phyloP scores from a whole-genome alignment of 1,284 basidiomycete genomes.

The Pterula multifida region DNA sequence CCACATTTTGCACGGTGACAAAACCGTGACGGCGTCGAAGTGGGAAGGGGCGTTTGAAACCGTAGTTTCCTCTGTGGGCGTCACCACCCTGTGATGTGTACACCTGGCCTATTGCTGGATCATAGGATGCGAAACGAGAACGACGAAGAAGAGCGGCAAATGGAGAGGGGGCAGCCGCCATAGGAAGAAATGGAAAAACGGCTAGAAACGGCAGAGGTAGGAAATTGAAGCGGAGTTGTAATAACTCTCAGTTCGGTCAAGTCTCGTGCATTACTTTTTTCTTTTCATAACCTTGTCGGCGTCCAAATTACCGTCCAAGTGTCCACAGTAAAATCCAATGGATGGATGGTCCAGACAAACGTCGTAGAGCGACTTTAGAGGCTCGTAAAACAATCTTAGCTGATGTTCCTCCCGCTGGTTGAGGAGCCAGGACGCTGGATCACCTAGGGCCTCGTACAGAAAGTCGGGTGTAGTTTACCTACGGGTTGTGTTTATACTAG shows the following conservation, averaged over 20 bases:
- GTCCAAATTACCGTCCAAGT: slow-evolving; percentile 1
- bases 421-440: background rate
- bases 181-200: background rate
- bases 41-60: slow-evolving; percentile 64
- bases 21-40: slow-evolving; percentile 48
- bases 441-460: slow-evolving; percentile 1
- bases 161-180: slow-evolving; percentile 29
- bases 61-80: slow-evolving; percentile 65
- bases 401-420: slow-evolving; percentile 1
- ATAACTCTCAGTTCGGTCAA: background rate
- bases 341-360: slow-evolving; percentile 50
- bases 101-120: slow-evolving; percentile 60
- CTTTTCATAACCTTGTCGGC: background rate
- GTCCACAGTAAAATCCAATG: slow-evolving; percentile 13
- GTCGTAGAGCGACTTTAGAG: slow-evolving; percentile 31
- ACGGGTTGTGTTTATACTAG: background rate
- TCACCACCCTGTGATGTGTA: slow-evolving; percentile 58
- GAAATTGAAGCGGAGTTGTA: background rate
- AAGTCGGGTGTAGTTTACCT: background rate
- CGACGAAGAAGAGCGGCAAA: slow-evolving; percentile 62
- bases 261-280: background rate
- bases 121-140: slow-evolving; percentile 67
- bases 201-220: background rate
- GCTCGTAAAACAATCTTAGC: slow-evolving; percentile 1
- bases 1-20: slow-evolving; percentile 48